Evolutionary conservation across 2,329 filamentous ascomycete genomes (phyloP), one percentile per base, ranked within the genome.

Genomic region (Blumeriella jaapii): DNA sequence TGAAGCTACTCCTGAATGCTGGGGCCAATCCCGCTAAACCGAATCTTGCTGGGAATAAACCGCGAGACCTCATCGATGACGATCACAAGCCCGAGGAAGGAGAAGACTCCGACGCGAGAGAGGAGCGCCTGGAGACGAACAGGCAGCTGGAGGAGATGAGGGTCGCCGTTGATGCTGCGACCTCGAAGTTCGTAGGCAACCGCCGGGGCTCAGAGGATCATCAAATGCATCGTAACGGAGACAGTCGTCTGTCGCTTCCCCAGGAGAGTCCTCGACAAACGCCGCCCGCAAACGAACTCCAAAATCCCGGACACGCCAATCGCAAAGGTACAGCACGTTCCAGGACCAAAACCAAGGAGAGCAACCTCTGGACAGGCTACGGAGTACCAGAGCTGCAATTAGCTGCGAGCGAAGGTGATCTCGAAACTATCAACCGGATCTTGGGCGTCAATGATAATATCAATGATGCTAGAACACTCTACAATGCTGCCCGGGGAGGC

Each of bases 41-140:
- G 29, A 95, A 96, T 55, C 78, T 84, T n/a, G 81, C 86, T 50
- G 91, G 91, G 4, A 81, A 94, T 54, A 85, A 94, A 52, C 89
- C 91, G 1, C 71, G 94, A 19, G 87, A 95, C 48, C 71, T 91
- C 38, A 73, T 95, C 8, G 74, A 91, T 11, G 42, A 45, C 23
- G 39, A 36, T 14, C 32, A 37, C 29, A 34, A 40, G 11, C 36
- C 41, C 15, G 39, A 42, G 14, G 28, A 31, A 12, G 39, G 34
- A 4, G 39, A 39, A 12, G 40, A 45, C 41, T 78, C 75, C n/a
- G 71, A 77, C 11, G 82, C 85, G 39, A 34, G 39, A 24, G 14
- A 39, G 16, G 32, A 31, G 13, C 37, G 37, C 12, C 19, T 35
- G 4, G 32, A 34, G 29, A 22, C 31, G 26, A 42, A 18, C 35